These are phyloP conservation scores for Podaxis pistillaris DNA, from an alignment of 768 basidiomycete genomes.

Conservation along the genomic window DNA sequence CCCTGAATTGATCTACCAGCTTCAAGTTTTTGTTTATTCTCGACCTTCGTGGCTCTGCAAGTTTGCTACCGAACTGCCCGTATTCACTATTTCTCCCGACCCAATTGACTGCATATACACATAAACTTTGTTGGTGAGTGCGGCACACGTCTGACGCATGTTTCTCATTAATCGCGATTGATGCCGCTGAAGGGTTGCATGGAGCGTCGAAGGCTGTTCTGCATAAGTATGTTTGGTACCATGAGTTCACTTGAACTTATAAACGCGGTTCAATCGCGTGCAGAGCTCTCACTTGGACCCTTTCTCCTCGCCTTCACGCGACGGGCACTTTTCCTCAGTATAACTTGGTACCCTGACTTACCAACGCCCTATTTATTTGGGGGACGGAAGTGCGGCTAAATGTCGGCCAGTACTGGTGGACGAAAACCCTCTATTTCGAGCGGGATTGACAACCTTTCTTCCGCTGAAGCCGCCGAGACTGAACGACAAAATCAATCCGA, in stretches of 20 bases:
- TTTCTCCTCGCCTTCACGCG: too few relatives aligned
- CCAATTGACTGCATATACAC: background rate
- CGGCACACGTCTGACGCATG: background rate
- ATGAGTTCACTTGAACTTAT: background rate
- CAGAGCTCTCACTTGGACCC: too few relatives aligned
- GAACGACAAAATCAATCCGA: background rate
- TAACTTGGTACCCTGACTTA: too few relatives aligned
- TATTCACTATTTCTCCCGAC: background rate
- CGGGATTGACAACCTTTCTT: background rate
- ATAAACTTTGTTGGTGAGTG: too few relatives aligned
- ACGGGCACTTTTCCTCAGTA: too few relatives aligned
- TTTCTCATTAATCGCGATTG: background rate
- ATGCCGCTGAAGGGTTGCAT: background rate
- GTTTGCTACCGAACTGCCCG: background rate
- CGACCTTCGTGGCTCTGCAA: too few relatives aligned
- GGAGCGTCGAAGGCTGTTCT: too few relatives aligned
- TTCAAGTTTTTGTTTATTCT: too few relatives aligned
- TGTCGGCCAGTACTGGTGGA: background rate
- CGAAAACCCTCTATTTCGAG: background rate
- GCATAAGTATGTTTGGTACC: background rate
- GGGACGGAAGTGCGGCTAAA: background rate
- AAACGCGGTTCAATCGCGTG: background rate
- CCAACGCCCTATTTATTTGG: too few relatives aligned
- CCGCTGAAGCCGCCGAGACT: background rate
- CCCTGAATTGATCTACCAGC: too few relatives aligned